Conservation (phyloP, 257 asterid genomes). For the Euphrasia confusa region DNA sequence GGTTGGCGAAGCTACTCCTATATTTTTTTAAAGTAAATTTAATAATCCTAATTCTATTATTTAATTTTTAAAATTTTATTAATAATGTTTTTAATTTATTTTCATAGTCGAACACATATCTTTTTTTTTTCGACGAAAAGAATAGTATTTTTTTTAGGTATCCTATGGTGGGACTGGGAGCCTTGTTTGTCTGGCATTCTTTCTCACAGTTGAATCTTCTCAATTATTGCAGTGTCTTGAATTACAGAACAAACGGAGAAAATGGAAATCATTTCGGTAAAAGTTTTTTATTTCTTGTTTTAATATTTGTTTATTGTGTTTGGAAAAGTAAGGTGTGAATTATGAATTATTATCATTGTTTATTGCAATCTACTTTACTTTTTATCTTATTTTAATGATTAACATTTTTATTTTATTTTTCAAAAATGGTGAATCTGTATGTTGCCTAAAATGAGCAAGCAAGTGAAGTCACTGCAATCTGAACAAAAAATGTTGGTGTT, state of each 20-base stretch:
- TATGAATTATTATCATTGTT: slow-evolving; percentile 3
- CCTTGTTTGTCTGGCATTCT: slow-evolving; percentile 47
- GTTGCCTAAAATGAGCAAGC: slow-evolving; percentile 2
- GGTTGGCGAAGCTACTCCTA: too few species aligned
- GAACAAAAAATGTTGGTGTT: not conserved
- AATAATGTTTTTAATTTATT: too few species aligned
- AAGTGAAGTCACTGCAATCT: not conserved
- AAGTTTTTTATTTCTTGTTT: slow-evolving; percentile 25
- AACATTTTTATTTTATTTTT: not conserved
- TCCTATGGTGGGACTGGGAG: slow-evolving; percentile 42
- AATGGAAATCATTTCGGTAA: slow-evolving; percentile 40
- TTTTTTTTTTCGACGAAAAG: slow-evolving; percentile 7
- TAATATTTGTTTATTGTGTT: slow-evolving; percentile 2
- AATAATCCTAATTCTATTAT: too few species aligned
- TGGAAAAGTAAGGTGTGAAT: not conserved
- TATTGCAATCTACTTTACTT: not conserved
- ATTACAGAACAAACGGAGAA: slow-evolving; percentile 31
- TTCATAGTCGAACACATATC: too few species aligned
- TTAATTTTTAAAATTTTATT: too few species aligned
- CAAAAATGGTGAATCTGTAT: not conserved
- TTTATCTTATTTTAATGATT: too few species aligned
- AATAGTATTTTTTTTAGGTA: not conserved
- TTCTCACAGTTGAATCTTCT: slow-evolving; percentile 24
- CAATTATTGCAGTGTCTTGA: slow-evolving; percentile 30
- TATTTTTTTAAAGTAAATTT: too few species aligned